Conservation (phyloP, 345 rosid genomes). For the Brassica incana region DNA sequence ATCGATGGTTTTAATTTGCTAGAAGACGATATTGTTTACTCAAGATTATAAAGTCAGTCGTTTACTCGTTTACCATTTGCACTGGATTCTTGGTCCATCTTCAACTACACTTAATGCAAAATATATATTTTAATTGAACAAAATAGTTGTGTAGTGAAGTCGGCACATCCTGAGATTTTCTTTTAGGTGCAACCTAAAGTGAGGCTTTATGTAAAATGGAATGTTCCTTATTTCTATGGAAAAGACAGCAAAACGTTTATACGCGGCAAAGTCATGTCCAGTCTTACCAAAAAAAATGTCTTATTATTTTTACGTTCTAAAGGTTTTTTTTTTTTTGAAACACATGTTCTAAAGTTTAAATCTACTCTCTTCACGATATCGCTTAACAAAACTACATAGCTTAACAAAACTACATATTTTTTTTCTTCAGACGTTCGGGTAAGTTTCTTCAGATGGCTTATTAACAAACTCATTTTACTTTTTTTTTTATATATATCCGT, state of each 20-base stretch:
- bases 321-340: too few relatives aligned
- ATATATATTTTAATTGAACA: not conserved
- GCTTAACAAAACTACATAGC: not conserved
- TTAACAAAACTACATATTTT: not conserved
- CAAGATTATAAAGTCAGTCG: not conserved
- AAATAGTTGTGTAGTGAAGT: not conserved
- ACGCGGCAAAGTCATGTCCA: constrained; percentile 11
- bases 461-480: not conserved
- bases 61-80: not conserved
- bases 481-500: too few relatives aligned
- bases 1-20: constrained; percentile 1
- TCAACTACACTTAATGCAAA: not conserved
- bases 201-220: constrained; percentile 4
- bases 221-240: constrained; percentile 17
- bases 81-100: not conserved
- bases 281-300: constrained; percentile 9
- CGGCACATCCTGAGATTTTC: not conserved
- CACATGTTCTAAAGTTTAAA: not conserved
- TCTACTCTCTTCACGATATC: not conserved
- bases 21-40: not conserved
- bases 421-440: not conserved
- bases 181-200: not conserved
- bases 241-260: constrained; percentile 4
- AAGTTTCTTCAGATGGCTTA: not conserved
- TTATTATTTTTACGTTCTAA: not conserved